Percentiles rank a stretch among this genome's conserved stretches.
Evolutionary conservation across 305 asterid genomes (phyloP).

Genomic region (Euphrasia arctica): DNA sequence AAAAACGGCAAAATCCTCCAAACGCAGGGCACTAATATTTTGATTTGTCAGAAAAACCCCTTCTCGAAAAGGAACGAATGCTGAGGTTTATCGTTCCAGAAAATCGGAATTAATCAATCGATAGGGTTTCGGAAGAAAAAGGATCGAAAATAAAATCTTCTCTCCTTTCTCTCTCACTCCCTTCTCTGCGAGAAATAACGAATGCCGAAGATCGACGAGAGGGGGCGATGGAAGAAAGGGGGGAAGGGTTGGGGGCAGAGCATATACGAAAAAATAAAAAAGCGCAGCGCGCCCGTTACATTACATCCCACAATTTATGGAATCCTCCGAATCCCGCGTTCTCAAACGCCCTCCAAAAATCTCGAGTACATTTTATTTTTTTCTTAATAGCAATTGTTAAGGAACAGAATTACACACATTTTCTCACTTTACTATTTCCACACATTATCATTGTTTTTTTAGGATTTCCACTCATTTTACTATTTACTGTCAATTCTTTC

Average conservation of each 20-base stretch:
- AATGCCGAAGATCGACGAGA: conserved; percentile 16
- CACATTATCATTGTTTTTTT: too few relatives aligned
- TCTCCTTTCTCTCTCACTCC: conserved; percentile 22
- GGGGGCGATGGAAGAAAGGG: conserved; percentile 11
- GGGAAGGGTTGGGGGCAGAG: background rate
- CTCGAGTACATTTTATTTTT: background rate
- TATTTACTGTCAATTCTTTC: too few relatives aligned
- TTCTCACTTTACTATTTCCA: too few relatives aligned
- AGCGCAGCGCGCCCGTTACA: conserved; percentile 30
- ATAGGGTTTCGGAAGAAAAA: background rate
- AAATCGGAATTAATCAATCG: background rate
- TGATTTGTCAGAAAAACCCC: background rate
- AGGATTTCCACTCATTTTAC: too few relatives aligned
- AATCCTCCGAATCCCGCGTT: conserved; percentile 32
- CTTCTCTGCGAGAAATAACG: conserved; percentile 23
- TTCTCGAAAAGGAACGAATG: background rate
- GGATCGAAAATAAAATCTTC: background rate
- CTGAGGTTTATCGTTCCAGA: background rate
- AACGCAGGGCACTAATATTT: too few relatives aligned
- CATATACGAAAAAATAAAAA: conserved; percentile 11
- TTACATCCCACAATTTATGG: conserved; percentile 35
- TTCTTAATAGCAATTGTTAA: background rate
- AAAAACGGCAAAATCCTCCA: background rate
- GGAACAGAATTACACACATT: too few relatives aligned
- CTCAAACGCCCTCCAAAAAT: background rate